Conservation (phyloP, 495 filamentous ascomycete genomes). For the Hypomontagnella submonticulosa region DNA sequence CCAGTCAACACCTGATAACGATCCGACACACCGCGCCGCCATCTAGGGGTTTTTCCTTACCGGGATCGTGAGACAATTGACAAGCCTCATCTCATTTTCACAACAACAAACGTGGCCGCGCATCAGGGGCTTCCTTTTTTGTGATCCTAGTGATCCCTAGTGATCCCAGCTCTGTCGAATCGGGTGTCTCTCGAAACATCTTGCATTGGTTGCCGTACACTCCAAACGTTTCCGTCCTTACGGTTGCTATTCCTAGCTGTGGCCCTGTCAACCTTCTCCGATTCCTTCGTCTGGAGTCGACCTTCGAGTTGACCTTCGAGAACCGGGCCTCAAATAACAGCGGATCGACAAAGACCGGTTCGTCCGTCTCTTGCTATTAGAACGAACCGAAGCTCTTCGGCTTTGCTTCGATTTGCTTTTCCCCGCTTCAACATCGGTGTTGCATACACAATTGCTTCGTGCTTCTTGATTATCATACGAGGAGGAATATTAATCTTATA, state of each 20-base stretch:
- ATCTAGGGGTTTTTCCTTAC: conserved; percentile 31
- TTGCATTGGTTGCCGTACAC: neutral
- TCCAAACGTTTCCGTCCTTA: conserved; percentile 16
- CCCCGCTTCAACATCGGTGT: conserved; percentile 4
- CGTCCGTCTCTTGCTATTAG: conserved; percentile 6
- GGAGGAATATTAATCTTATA: neutral
- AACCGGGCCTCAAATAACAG: conserved; percentile 15
- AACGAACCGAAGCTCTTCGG: conserved; percentile 32
- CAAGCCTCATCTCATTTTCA: conserved; percentile 32
- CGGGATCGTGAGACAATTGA: conserved; percentile 43
- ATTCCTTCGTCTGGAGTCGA: conserved; percentile 30
- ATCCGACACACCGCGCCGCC: conserved; percentile 17
- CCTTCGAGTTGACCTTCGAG: neutral
- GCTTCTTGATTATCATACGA: neutral
- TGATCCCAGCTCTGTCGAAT: conserved; percentile 19
- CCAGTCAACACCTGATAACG: conserved; percentile 26
- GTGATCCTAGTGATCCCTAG: too few relatives aligned
- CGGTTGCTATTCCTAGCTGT: conserved; percentile 40
- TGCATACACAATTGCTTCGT: conserved; percentile 17
- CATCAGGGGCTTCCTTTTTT: conserved; percentile 36
- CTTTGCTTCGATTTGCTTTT: conserved; percentile 15
- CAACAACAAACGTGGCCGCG: conserved; percentile 22
- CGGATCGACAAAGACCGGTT: conserved; percentile 45
- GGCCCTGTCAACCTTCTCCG: conserved; percentile 31
- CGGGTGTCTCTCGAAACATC: conserved; percentile 18